Percentiles rank a stretch among this genome's conserved stretches.
Evolutionary conservation across 176 grass and related monocot genomes (phyloP).

Genomic region (Lolium perenne): DNA sequence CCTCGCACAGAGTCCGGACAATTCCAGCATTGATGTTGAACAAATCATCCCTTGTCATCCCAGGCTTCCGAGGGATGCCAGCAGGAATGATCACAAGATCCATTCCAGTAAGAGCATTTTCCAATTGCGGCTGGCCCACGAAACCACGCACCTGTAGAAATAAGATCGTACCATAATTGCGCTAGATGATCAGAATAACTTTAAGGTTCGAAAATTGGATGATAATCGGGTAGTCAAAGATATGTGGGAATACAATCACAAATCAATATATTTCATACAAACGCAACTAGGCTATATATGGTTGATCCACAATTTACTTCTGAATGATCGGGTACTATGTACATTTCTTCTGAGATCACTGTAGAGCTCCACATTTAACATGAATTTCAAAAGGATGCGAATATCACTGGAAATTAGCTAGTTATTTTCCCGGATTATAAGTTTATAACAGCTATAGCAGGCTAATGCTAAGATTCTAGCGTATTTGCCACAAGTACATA

Average conservation of each 20-base stretch:
- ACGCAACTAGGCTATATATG: background rate
- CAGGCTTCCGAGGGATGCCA: constrained; percentile 84
- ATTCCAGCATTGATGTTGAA: constrained; percentile 99
- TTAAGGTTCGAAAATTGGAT: background rate
- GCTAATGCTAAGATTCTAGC: too few species aligned
- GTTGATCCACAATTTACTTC: background rate
- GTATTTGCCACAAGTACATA: too few species aligned
- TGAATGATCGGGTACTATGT: background rate
- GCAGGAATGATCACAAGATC: constrained; percentile 95
- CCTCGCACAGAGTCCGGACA: constrained; percentile 78
- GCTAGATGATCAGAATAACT: background rate
- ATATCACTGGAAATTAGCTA: background rate
- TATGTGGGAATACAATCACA: background rate
- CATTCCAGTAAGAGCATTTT: constrained; percentile 85
- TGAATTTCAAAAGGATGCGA: background rate
- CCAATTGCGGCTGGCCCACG: constrained; percentile 72
- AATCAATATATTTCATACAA: background rate
- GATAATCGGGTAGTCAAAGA: background rate
- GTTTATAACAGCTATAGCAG: too few species aligned
- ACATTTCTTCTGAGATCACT: background rate
- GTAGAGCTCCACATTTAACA: background rate
- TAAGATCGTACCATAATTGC: constrained; percentile 23
- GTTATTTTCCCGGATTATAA: background rate
- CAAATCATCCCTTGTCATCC: constrained; percentile 95
- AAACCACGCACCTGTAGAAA: constrained; percentile 53